Percentiles rank a stretch among this genome's conserved stretches.
Conservation (phyloP, 257 asterid genomes). For the Nicotiana paniculata region DNA sequence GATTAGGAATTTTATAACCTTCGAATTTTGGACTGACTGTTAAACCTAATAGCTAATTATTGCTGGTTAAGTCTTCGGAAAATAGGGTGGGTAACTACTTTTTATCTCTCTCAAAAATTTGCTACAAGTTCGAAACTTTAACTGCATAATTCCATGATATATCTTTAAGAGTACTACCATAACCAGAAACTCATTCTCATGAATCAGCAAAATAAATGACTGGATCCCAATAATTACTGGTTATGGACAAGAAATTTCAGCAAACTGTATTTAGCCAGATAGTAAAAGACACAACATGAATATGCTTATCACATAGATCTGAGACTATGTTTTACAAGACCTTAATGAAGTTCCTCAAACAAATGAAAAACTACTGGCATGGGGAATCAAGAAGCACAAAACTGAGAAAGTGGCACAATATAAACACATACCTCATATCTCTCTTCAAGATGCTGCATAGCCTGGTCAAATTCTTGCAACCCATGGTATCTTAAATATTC, state of each 20-base stretch:
- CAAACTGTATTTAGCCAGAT: neutral
- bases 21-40: neutral
- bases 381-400: constrained; percentile 2
- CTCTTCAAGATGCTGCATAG: constrained; percentile 95
- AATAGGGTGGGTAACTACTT: neutral
- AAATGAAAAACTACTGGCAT: neutral
- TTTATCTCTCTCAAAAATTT: neutral
- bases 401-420: constrained; percentile 9
- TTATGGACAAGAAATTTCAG: neutral
- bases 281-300: neutral
- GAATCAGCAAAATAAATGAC: neutral
- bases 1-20: neutral
- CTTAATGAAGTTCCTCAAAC: neutral
- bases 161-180: neutral
- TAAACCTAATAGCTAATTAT: neutral
- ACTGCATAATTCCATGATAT: neutral
- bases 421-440: constrained; percentile 57
- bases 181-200: neutral
- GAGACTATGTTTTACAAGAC: neutral
- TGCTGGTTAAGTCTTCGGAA: neutral
- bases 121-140: neutral
- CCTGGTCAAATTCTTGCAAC: constrained; percentile 91
- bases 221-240: neutral
- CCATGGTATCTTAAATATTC: constrained; percentile 67
- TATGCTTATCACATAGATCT: neutral